Evolutionary conservation across 768 basidiomycete genomes (phyloP), one percentile per base, ranked within the genome.

Genomic region (Pholiota molesta): DNA sequence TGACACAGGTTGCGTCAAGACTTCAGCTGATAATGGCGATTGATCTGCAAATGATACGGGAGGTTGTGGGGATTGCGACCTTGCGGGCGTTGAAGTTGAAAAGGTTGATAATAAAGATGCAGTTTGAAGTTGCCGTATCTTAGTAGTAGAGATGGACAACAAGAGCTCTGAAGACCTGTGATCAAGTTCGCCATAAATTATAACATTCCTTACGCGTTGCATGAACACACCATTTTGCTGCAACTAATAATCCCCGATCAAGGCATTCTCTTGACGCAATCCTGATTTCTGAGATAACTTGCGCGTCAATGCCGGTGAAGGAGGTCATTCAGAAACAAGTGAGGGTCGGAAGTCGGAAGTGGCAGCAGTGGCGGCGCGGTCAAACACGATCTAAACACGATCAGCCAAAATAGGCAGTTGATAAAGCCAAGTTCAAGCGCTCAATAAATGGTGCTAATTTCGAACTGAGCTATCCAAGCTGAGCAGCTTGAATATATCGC

Each of bases 141-240:
- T 86, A 49, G 76, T 71, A 19, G 75, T 61, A 4, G 87, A 82
- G 33, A 88, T 77, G 14, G 89, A 83, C 28, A 89, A 77, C 58
- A 92, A 77, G 29, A 94, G 78, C 69, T 94, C 92, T 26, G 91
- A 87, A 26, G 90, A 85, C 92, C 92, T 94, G 62, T 33, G 31
- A 40, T 52, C 19, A 68, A 37, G 35, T 55, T 62, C 53, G 40
- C 61, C 49, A 61, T 21, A 52, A 51, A 65, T 64, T 64, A 67
- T 65, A 52, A 64, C 39, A 54, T 45, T 59, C 53, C 33, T 47
- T 35, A 47, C 51, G 21, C 51, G 42, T 49, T 39, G 21, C 37
- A 60, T 65, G 29, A 57, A 66, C 80, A 60, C 70, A 93, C 92
- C 92, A 94, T 80, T 92, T 94, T 35, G 90, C 83, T 57, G 92